phyloP scores from a whole-genome alignment of 2,329 filamentous ascomycete species.

The Pestalotiopsis sp. region DNA sequence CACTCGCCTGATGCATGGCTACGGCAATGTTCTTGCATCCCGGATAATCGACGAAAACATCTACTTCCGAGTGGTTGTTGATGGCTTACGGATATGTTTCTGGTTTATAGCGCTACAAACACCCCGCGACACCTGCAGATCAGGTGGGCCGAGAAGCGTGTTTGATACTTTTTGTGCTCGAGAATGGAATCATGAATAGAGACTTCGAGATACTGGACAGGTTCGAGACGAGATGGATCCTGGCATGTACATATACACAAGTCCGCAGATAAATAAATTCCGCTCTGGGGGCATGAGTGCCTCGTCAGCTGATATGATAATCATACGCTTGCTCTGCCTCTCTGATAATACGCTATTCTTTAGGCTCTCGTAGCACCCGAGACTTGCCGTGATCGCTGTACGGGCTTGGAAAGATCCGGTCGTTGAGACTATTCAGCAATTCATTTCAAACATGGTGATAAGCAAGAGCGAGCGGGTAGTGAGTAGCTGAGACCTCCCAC shows the following conservation, averaged over 20 bases:
- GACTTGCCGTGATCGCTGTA: not conserved
- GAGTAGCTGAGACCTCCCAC: too few species aligned
- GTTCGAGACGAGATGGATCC: not conserved
- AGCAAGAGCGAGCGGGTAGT: too few species aligned
- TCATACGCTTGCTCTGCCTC: not conserved
- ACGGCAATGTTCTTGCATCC: not conserved
- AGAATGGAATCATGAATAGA: not conserved
- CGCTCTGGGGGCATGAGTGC: constrained; percentile 39
- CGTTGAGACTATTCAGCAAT: not conserved
- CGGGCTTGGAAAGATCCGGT: not conserved
- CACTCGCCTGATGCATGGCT: not conserved
- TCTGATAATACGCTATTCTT: not conserved
- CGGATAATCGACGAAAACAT: not conserved
- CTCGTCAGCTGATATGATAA: constrained; percentile 20
- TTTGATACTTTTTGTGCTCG: not conserved
- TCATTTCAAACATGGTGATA: too few species aligned
- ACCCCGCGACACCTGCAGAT: not conserved
- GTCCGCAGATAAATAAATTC: constrained; percentile 37
- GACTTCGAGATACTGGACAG: not conserved
- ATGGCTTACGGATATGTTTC: not conserved
- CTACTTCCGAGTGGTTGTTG: not conserved
- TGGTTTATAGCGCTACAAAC: not conserved
- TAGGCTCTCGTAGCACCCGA: not conserved
- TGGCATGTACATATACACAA: constrained; percentile 33
- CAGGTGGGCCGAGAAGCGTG: not conserved